Conservation (phyloP, 805 yeast species). For the Metschnikowia shivogae region DNA sequence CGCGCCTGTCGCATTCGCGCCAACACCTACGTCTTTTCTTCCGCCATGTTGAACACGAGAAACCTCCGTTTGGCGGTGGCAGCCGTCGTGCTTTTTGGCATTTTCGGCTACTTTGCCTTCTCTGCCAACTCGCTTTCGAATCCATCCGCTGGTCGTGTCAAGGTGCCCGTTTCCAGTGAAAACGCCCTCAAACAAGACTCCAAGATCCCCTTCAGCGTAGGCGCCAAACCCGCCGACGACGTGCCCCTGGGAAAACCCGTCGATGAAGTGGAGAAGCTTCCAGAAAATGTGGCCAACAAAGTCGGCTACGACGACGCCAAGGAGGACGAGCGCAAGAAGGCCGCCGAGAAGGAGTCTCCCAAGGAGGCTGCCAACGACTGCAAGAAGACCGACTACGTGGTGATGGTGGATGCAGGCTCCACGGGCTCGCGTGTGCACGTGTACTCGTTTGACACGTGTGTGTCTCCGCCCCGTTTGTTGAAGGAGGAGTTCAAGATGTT, state of each 20-base stretch:
- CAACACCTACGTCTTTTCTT: neutral
- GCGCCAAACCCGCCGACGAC: neutral
- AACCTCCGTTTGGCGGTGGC: slow-evolving; percentile 51
- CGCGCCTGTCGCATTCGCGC: neutral
- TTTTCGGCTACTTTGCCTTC: slow-evolving; percentile 47
- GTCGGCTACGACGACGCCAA: neutral
- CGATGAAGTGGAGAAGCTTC: neutral
- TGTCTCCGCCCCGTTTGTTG: slow-evolving; percentile 74
- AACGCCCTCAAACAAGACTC: slow-evolving; percentile 8
- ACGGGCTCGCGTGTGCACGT: slow-evolving; percentile 96
- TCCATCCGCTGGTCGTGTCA: slow-evolving; percentile 27
- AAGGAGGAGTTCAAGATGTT: slow-evolving; percentile 83
- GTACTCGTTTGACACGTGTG: slow-evolving; percentile 85
- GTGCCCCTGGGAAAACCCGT: slow-evolving; percentile 3
- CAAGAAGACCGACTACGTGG: slow-evolving; percentile 59
- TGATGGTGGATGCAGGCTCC: slow-evolving; percentile 98
- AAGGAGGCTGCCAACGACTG: slow-evolving; percentile 15
- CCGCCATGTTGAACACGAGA: slow-evolving; percentile 36
- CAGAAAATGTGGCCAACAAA: slow-evolving; percentile 1
- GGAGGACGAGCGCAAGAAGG: neutral
- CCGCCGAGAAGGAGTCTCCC: neutral
- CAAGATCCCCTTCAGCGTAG: neutral
- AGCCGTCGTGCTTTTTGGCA: slow-evolving; percentile 46
- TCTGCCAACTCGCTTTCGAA: slow-evolving; percentile 36
- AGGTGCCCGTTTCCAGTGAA: slow-evolving; percentile 13